Base-by-base conservation (phyloP, 805 yeast genomes). In the Candida ascalaphidarum region DNA sequence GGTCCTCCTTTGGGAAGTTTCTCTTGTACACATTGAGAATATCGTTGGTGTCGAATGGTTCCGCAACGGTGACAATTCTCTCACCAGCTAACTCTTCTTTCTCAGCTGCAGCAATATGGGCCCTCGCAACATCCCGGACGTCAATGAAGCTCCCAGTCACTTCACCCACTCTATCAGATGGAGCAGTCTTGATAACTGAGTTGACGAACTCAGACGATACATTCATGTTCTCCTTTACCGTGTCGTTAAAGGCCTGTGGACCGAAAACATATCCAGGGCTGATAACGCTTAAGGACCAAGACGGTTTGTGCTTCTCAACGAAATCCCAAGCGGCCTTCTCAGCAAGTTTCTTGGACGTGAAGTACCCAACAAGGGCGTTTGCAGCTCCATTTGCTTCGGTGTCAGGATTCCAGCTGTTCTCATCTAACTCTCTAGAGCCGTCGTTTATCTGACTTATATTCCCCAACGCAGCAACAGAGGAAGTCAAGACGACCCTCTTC, bases 51-150 rank as follows among this genome's bases (percentile, higher is more conserved):
- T n/a, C n/a, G n/a, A n/a, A n/a, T n/a, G n/a, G n/a, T n/a, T n/a
- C n/a, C n/a, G n/a, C n/a, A n/a, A n/a, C n/a, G n/a, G n/a, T n/a
- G n/a, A n/a, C n/a, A n/a, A n/a, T n/a, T n/a, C n/a, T n/a, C 28
- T 62, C 38, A 10, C 56, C 58, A 15, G 42, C 36, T 14, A 58
- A 50, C 12, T 32, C 35, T 19, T 48, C 50, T 30, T 50, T 56
- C 40, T 65, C 68, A 32, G 71, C 56, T 4, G 79, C 76, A 11
- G 45, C 39, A 11, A 72, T 40, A 43, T 77, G 84, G 6, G 77
- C 74, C 30, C 43, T 45, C 5, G 82, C 80, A 22, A 71, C 78
- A 42, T 77, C 82, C 41, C 81, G 61, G 5, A 76, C 81, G 46
- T 76, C 81, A 7, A 33, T 29, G 10, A 27, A 37, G 7, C 38